Evolutionary conservation across 805 yeast genomes (phyloP), one percentile per base, ranked within the genome.

Genomic region (Ogataea henricii): DNA sequence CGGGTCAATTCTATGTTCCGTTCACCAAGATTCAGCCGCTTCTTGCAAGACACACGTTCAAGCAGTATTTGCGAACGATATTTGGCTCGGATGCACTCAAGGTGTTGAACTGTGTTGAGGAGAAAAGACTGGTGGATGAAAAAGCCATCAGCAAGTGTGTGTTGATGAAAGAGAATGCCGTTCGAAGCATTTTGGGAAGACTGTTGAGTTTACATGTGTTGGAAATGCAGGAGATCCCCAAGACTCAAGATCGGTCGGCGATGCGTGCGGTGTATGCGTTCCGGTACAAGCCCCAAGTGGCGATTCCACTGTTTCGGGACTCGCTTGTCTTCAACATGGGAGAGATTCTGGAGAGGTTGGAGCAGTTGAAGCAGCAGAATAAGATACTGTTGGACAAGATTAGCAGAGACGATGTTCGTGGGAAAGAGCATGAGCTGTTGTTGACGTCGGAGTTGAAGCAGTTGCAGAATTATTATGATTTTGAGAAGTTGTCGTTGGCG

Each of bases 181-280:
- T 90, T 7, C 76, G 97, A 47, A 81, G 83, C 33, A 82, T 85
- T 37, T 69, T 90, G 37, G 79, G 85, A 39, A 78, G 79, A 27
- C 70, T 94, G 45, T 77, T 87, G 22, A 79, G 77, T 45, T 75
- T 81, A 54, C 89, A 91, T 52, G 77, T 87, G 16, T 71, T 91
- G 16, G 96, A 92, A 62, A 77, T 91, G 30, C 98, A 92, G 67
- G 99, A 94, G 69, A 86, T 94, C 23, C 97, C 98, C 10, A 80
- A 92, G 59, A 85, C 96, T 7, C 84, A 82, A 20, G 98, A 94
- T 64, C 77, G 98, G 56, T 91, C 96, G 2, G 96, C 97, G 0
- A 82, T 88, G 34, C 82, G 96, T 56, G 85, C 97, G 1, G 85
- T 87, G 23, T 94, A 81, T 63, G 75, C 91, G 27, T 94, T 89